Evolutionary conservation across 495 filamentous ascomycete genomes (phyloP).

Genomic region (Chlorociboria aeruginascens): DNA sequence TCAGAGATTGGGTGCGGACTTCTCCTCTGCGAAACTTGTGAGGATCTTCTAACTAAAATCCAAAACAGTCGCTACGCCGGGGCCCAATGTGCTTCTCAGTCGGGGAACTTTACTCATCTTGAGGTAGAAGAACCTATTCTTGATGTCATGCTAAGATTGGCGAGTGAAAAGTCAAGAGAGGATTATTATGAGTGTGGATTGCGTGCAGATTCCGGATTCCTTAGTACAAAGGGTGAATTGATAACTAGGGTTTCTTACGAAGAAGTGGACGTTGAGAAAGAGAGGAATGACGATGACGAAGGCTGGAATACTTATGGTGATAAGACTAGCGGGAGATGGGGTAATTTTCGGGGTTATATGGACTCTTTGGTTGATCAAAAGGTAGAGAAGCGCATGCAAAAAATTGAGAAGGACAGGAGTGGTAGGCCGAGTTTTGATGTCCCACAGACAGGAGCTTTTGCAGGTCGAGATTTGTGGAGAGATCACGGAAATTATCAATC

Average conservation of each 20-base stretch:
- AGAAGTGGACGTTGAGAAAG: neutral
- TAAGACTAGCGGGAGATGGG: neutral
- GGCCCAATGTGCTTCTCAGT: neutral
- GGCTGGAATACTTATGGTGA: neutral
- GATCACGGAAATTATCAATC: no score
- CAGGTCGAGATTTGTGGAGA: no score
- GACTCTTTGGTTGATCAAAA: no score
- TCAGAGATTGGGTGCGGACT: slow-evolving; percentile 6
- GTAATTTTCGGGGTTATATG: neutral
- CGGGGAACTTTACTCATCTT: neutral
- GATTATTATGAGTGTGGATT: neutral
- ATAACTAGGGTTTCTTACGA: neutral
- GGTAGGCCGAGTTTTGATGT: no score
- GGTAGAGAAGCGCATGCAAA: no score
- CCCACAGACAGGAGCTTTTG: no score
- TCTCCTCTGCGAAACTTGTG: slow-evolving; percentile 4
- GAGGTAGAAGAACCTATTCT: neutral
- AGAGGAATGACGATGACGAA: neutral
- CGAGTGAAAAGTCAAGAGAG: no score
- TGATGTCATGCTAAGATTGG: no score
- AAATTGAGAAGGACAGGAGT: no score
- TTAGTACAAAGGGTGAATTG: slow-evolving; percentile 8
- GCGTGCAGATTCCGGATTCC: slow-evolving; percentile 10
- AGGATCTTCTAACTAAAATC: neutral
- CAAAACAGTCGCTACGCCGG: neutral